A percentile compares a stretch with the other conserved stretches of the same genome.
Conservation (phyloP, 2,329 filamentous ascomycete species). For the Ophiostoma sp. region DNA sequence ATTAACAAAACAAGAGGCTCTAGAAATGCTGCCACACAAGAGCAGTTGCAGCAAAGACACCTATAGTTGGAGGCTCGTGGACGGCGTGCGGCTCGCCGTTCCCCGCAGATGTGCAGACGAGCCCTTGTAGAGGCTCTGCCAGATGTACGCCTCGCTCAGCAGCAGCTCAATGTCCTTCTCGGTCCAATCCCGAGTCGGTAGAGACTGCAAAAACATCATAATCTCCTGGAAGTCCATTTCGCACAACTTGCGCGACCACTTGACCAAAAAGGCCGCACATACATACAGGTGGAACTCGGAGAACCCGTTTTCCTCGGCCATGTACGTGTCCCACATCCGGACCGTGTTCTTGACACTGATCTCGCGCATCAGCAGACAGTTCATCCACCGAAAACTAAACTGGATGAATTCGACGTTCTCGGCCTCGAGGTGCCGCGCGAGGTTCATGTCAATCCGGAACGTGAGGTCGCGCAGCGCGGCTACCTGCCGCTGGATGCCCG, state of each 20-base stretch:
- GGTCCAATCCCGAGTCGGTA: conserved; percentile 90
- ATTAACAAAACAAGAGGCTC: not conserved
- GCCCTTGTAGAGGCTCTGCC: conserved; percentile 95
- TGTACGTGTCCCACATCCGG: conserved; percentile 98
- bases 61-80: conserved; percentile 39
- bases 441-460: conserved; percentile 73
- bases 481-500: conserved; percentile 92
- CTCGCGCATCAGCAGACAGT: conserved; percentile 95
- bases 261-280: conserved; percentile 94
- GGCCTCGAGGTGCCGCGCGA: conserved; percentile 82
- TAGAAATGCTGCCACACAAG: too few relatives aligned
- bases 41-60: not conserved
- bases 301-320: conserved; percentile 97
- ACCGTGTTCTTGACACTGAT: conserved; percentile 95
- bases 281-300: conserved; percentile 98
- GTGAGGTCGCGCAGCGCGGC: conserved; percentile 83
- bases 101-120: conserved; percentile 79
- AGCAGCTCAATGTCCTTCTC: conserved; percentile 97
- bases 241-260: conserved; percentile 91
- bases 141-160: conserved; percentile 94
- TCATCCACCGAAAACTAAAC: conserved; percentile 99
- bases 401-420: conserved; percentile 98
- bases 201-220: conserved; percentile 97
- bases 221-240: conserved; percentile 98
- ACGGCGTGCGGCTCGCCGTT: conserved; percentile 36